Base-by-base conservation (phyloP, 768 basidiomycete genomes). In the Suillus americanus region DNA sequence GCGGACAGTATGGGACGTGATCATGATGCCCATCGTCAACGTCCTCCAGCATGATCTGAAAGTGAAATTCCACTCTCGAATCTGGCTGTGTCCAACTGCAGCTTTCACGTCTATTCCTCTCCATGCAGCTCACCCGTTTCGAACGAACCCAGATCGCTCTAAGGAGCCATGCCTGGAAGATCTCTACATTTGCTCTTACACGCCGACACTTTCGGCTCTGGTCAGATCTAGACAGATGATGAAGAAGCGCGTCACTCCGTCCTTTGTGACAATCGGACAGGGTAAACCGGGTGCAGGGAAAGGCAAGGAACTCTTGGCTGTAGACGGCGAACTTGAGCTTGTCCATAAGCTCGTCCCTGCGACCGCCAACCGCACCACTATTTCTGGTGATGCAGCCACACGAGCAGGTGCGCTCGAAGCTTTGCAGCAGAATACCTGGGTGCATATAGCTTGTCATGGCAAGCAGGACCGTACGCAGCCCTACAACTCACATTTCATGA, bases 361-460 rank as follows among this genome's bases (percentile, higher is more conserved):
- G 10, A 23, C 10, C 0, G n/a, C n/a, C 45, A n/a, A n/a, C 0
- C 45, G 45, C 2, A n/a, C 45, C 10, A 46, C 10, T 46, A n/a
- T 76, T n/a, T 53, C 60, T 0, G 73, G 67, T 1, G 37, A 67
- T 10, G 53, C 62, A 1, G 64, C 70, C 2, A 75, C 66, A 1
- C 64, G 53, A 0, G 61, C 65, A 2, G 66, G 62, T 5, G 73
- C 69, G 0, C 56, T 70, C 5, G 0, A 40, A 2, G 68, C 65
- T 3, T 62, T 77, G 5, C 18, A 50, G 3, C 61, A 64, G 12
- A 70, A 74, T 60, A 10, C 62, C 0, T 75, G 74, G 73, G 70
- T 69, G 0, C 77, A 78, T 48, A 59, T 79, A 8, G 75, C 75
- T 0, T 78, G 77, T 16, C 78, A 78, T 28, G 74, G 78, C 0